phyloP scores from a whole-genome alignment of 306 rosid species.

The Cicer bijugum region DNA sequence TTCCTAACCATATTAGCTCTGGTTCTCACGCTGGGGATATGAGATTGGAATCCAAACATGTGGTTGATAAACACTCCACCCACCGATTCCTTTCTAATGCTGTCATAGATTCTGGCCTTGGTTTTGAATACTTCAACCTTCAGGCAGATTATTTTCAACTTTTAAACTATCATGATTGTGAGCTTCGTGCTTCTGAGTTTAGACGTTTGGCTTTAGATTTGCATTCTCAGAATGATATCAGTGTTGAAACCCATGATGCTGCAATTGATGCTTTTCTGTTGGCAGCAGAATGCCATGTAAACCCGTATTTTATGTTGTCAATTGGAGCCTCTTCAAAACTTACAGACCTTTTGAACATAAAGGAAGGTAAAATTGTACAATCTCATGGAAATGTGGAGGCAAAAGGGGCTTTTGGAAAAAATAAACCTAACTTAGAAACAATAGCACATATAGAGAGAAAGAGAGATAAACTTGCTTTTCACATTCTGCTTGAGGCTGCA shows the following conservation, averaged over 20 bases:
- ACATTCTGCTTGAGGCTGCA: constrained; percentile 84
- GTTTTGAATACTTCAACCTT: constrained; percentile 67
- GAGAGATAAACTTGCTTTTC: constrained; percentile 81
- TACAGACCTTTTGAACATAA: constrained; percentile 47
- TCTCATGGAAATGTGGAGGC: constrained; percentile 49
- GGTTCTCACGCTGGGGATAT: constrained; percentile 52
- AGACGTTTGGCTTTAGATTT: constrained; percentile 79
- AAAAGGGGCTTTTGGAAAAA: constrained; percentile 55
- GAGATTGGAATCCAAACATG: constrained; percentile 58
- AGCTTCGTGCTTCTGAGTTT: constrained; percentile 86
- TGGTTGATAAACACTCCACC: constrained; percentile 49
- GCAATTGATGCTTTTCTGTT: constrained; percentile 88
- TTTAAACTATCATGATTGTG: constrained; percentile 67
- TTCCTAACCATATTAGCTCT: constrained; percentile 54
- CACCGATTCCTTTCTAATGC: constrained; percentile 51
- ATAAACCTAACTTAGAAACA: constrained; percentile 59
- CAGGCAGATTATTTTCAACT: constrained; percentile 91
- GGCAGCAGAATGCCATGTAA: constrained; percentile 94
- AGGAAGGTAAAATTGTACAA: constrained; percentile 48
- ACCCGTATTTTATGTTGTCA: constrained; percentile 82
- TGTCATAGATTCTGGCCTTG: constrained; percentile 61
- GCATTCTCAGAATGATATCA: constrained; percentile 69
- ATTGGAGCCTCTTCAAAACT: constrained; percentile 56
- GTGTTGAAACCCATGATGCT: constrained; percentile 87
- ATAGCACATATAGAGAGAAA: constrained; percentile 70